Evolutionary conservation across 2,329 filamentous ascomycete genomes (phyloP).

Genomic region (Monilinia fructigena): DNA sequence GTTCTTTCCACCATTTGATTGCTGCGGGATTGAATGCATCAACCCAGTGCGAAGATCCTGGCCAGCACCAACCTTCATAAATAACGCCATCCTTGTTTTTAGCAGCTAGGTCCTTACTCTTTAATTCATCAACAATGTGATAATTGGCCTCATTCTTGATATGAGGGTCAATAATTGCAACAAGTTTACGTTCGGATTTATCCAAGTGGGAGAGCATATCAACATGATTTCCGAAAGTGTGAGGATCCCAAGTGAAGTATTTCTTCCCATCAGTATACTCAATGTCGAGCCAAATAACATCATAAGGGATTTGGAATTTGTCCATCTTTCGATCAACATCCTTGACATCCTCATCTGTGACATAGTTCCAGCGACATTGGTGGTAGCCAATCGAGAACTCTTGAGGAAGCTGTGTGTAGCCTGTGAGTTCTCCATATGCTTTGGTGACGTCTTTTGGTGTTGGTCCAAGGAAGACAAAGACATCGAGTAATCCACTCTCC

Average conservation of each 20-base stretch:
- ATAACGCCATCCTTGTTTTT: constrained; percentile 86
- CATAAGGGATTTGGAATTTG: constrained; percentile 91
- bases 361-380: constrained; percentile 98
- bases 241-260: constrained; percentile 95
- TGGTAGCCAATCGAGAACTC: constrained; percentile 93
- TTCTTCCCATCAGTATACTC: constrained; percentile 97
- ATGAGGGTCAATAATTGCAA: constrained; percentile 93
- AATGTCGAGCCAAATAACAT: constrained; percentile 98
- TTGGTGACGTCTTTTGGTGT: constrained; percentile 78
- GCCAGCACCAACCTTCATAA: constrained; percentile 99
- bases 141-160: constrained; percentile 91
- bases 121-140: constrained; percentile 73
- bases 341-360: constrained; percentile 93
- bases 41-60: constrained; percentile 93
- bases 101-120: constrained; percentile 77
- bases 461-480: constrained; percentile 92
- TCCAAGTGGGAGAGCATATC: constrained; percentile 88
- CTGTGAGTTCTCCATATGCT: constrained; percentile 85
- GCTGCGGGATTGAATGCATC: constrained; percentile 95
- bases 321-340: constrained; percentile 97
- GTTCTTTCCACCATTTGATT: constrained; percentile 82
- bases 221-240: constrained; percentile 82
- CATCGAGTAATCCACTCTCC: constrained; percentile 82
- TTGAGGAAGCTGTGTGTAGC: constrained; percentile 86
- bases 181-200: constrained; percentile 81